These are phyloP conservation scores for Amylostereum chailletii DNA, from an alignment of 1,284 basidiomycete genomes.

Conservation along the genomic window DNA sequence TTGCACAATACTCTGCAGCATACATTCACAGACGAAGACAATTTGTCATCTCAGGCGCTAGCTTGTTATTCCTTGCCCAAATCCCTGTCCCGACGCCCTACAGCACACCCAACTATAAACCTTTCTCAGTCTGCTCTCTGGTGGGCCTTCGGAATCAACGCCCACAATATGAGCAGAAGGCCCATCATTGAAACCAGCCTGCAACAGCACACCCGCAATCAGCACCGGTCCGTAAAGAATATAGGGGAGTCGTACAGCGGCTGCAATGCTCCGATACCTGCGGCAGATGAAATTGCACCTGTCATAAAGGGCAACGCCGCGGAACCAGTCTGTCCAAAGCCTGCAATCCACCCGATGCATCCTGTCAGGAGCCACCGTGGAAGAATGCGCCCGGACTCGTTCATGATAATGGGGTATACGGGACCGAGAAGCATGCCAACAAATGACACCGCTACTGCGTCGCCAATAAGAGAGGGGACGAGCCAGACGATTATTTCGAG, in stretches of 20 bases:
- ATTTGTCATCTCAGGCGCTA: no score
- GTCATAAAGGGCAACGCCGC: constrained; percentile 49
- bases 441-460: constrained; percentile 43
- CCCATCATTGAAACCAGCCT: constrained; percentile 39
- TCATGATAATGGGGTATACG: constrained; percentile 48
- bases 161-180: constrained; percentile 34
- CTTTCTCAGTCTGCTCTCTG: neutral
- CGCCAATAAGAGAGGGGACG: constrained; percentile 42
- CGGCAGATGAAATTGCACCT: constrained; percentile 39
- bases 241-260: constrained; percentile 36
- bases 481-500: constrained; percentile 53
- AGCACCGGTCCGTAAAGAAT: neutral
- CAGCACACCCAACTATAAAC: no score
- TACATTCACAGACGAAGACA: no score
- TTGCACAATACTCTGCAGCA: no score
- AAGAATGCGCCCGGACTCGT: constrained; percentile 36
- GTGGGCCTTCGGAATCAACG: constrained; percentile 25
- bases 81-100: no score
- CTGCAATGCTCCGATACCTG: constrained; percentile 43
- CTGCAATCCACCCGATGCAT: constrained; percentile 48
- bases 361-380: constrained; percentile 44
- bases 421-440: constrained; percentile 45
- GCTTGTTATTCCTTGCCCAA: no score
- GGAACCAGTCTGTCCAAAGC: constrained; percentile 42
- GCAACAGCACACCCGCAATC: neutral